Evolutionary conservation across 768 basidiomycete genomes (phyloP), one percentile per base, ranked within the genome.

Genomic region (Lactifluus echinatus): DNA sequence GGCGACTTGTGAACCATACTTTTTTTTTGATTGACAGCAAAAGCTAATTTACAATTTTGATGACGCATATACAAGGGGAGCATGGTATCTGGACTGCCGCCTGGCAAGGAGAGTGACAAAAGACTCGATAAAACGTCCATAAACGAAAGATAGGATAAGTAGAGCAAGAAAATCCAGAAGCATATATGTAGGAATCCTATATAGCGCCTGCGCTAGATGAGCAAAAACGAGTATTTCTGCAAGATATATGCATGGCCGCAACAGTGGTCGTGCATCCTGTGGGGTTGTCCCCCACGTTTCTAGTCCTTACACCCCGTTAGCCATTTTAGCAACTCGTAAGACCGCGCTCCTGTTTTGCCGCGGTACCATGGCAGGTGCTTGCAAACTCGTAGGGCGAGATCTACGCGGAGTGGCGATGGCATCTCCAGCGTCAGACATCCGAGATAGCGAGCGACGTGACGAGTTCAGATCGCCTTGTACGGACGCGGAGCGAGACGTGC

Each of bases 291-390:
- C 40, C 40, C 39, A 39, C 36, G 34, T 14, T 8, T 14, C 24
- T 3, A n/a, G 23, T 21, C 39, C 3, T 48, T 48, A 59, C 37
- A 31, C 51, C 19, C 55, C 60, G 19, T 44, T 75, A 57, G 79
- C 84, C 71, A 80, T 75, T 73, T 89, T 89, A 59, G 83, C 84
- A 11, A 76, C 80, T 23, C 89, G 76, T 53, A 92, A 68, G 6
- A 80, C 71, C 2, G 90, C 88, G 63, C 84, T 89, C 68, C 78
- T 82, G 69, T 93, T 93, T 59, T 75, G 79, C 53, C 86, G 76
- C 8, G 89, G 90, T 8, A 70, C 68, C 57, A 90, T 87, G 4
- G 76, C 74, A 1, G 89, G 87, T 1, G 76, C 74, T 50, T 72
- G 73, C 43, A 80, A 66, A 64, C 83, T 84, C 66, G 79, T 80